Percentiles rank a stretch among this genome's conserved stretches.
Conservation (phyloP, 2,329 filamentous ascomycete species). For the Penicillium sp. region DNA sequence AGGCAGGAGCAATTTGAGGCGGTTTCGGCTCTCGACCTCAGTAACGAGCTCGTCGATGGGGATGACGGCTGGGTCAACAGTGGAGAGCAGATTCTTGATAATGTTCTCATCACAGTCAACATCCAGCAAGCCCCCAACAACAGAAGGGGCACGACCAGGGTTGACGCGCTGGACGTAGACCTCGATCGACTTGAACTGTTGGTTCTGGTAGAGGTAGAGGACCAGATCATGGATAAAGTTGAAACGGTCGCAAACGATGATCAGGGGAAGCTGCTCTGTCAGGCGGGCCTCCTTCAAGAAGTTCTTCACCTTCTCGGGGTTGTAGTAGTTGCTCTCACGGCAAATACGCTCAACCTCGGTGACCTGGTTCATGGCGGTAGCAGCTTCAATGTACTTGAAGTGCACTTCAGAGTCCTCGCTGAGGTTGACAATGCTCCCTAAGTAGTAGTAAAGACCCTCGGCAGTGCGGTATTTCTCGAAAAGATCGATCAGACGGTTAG, state of each 20-base stretch:
- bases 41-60: conserved; percentile 91
- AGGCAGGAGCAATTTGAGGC: conserved; percentile 88
- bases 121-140: conserved; percentile 88
- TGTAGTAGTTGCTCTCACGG: conserved; percentile 85
- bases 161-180: conserved; percentile 97
- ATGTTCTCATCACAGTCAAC: conserved; percentile 96
- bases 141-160: conserved; percentile 82
- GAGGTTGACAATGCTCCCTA: conserved; percentile 95
- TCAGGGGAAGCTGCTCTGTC: conserved; percentile 88
- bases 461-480: conserved; percentile 97
- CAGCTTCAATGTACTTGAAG: conserved; percentile 99
- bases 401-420: conserved; percentile 93
- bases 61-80: conserved; percentile 78
- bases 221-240: conserved; percentile 98
- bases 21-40: conserved; percentile 94
- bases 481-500: conserved; percentile 84
- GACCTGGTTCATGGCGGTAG: conserved; percentile 87
- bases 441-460: conserved; percentile 96
- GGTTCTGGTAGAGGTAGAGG: conserved; percentile 95
- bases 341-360: conserved; percentile 97
- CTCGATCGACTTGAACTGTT: conserved; percentile 98
- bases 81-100: conserved; percentile 86
- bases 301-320: conserved; percentile 96
- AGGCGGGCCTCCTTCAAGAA: conserved; percentile 96
- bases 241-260: conserved; percentile 99